Evolutionary conservation across 164 flowering plant genomes (phyloP), one percentile per base, ranked within the genome.

Genomic region (Nelumbo lutea): DNA sequence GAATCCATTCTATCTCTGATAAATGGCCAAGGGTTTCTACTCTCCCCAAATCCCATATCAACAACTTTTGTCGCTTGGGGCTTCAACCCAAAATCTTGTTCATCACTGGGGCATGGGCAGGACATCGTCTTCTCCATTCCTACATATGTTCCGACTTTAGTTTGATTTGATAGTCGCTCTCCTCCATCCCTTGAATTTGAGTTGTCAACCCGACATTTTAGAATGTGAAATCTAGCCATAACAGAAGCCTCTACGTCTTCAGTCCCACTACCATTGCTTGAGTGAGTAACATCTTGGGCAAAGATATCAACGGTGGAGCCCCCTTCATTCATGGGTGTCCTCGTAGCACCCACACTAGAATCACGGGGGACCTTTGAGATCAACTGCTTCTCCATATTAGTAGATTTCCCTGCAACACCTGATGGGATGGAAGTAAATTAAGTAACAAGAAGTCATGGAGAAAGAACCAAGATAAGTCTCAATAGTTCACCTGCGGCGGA

Each of bases 201-300:
- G 63, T 68, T 76, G 9, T 82, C 86, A 69, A 45, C 76, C 9
- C 86, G 78, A 64, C 65, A 55, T 65, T 74, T 83, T 58, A 84
- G 79, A 69, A 82, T 78, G 57, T 73, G 66, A 47, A 81, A 77
- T 78, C 85, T 64, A 45, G 78, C 83, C 86, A 42, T 53, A 53
- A 76, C 74, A 27, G 78, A 75, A 64, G 76, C 69, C 61, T 79
- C 83, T 59, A 51, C 62, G 58, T 78, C 75, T 62, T 74, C 63
- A 4, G 52, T 53, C 4, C 56, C 47, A 50, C 48, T 50, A 13
- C n/a, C 40, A 46, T 59, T 44, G 55, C 56, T 46, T 57, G 71
- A 61, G 3, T 39, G 61, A 59, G 43, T 59, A n/a, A n/a, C n/a
- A 2, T 27, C 61, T 1, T 65, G 55, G 51, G 62, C 42, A 43